These are phyloP conservation scores for Rosa persica DNA, from an alignment of 306 rosid species.

Conservation along the genomic window DNA sequence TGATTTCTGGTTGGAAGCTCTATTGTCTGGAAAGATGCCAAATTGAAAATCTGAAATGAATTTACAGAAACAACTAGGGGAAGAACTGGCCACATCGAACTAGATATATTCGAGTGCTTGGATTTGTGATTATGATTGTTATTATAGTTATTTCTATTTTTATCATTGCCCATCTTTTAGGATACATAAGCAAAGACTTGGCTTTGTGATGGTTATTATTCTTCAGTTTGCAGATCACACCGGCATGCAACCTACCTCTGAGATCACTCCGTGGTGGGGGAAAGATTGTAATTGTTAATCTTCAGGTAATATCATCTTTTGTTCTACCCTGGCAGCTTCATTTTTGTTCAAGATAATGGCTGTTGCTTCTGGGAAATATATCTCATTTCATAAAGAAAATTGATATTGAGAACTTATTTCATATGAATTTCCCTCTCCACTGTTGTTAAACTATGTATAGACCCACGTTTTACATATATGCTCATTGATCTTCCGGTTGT, in stretches of 20 bases:
- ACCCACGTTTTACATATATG: conserved; percentile 11
- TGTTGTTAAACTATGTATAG: conserved; percentile 5
- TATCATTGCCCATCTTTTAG: background rate
- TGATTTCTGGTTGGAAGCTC: background rate
- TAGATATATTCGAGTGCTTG: background rate
- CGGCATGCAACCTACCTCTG: conserved; percentile 97
- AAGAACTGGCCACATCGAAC: background rate
- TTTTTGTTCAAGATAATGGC: conserved; percentile 17
- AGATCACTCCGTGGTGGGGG: conserved; percentile 96
- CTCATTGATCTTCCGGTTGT: background rate
- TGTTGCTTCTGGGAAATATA: conserved; percentile 6
- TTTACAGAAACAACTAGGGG: background rate
- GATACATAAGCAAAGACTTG: background rate
- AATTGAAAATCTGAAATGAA: background rate
- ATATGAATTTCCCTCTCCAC: conserved; percentile 8
- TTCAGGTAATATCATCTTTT: conserved; percentile 58
- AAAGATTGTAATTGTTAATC: conserved; percentile 89
- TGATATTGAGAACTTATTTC: background rate
- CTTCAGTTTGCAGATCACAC: conserved; percentile 96
- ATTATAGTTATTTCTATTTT: background rate
- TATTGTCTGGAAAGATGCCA: background rate
- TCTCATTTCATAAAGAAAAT: background rate
- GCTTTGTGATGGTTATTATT: conserved; percentile 3
- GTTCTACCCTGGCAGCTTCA: background rate
- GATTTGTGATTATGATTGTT: background rate